Base-by-base conservation (phyloP, 2,329 filamentous ascomycete species). In the Colletotrichum sp. region DNA sequence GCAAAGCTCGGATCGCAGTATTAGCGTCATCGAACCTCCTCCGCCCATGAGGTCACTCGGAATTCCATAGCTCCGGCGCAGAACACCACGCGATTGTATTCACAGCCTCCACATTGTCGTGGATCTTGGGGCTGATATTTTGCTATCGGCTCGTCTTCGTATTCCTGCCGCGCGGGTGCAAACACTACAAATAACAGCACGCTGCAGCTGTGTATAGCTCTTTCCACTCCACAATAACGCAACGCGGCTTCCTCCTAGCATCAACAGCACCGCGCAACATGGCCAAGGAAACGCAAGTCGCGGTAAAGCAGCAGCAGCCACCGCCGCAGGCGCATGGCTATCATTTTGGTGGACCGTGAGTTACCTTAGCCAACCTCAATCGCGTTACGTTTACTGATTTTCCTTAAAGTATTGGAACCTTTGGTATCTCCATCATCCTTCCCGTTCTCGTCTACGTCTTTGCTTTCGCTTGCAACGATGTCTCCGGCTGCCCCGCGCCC, bases 391-490 rank as follows among this genome's bases (percentile, higher is more conserved):
- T 6, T n/a, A 48, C 12, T n/a, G 7, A 30, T 2, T 21, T 8
- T 18, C 8, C 8, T 26, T 3, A 28, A 1, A 69, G 16, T 24
- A 21, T 21, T 56, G 96, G 96, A 71, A 95, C 94, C 43, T 91
- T 93, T 76, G 90, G 87, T 76, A 95, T 98, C 81, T 94, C 94
- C 9, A 93, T 97, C 80, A 93, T 93, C 72, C 91, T 98, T 1
- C 96, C 96, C 0, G 76, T 96, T 56, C 89, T 96, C 78, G 91
- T 95, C 79, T 98, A 97, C 85, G 83, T 93, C 80, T 93, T 96
- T 82, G 90, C 93, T 62, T 98, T 98, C 82, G 88, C 94, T 80
- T 98, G 96, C 90, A 98, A 98, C 86, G 96, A 98, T 83, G 88
- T 97, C 78, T 94, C 95, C 10, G 96, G 97, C 74, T 98, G 97